Conservation (phyloP, 2,329 filamentous ascomycete genomes). For the Botrytis fabae region DNA sequence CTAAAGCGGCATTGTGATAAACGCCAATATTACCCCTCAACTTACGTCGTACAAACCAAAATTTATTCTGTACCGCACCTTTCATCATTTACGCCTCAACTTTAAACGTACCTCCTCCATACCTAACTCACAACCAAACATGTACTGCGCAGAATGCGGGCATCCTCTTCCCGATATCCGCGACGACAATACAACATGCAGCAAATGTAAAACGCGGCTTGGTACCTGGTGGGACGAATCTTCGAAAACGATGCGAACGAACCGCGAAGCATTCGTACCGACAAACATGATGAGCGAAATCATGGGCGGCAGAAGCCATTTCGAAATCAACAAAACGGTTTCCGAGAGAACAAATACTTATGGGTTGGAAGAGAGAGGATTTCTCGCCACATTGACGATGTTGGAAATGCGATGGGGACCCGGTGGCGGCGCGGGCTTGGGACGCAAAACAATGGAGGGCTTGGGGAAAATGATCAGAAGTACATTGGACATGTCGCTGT, state of each 20-base stretch:
- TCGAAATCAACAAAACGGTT: constrained; percentile 28
- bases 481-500: constrained; percentile 62
- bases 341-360: constrained; percentile 39
- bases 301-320: constrained; percentile 16
- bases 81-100: background rate
- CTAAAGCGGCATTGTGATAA: constrained; percentile 7
- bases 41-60: constrained; percentile 9
- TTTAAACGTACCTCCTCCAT: background rate
- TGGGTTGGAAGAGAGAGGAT: constrained; percentile 64
- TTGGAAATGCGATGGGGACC: constrained; percentile 57
- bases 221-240: constrained; percentile 40
- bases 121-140: constrained; percentile 19
- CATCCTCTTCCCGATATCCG: constrained; percentile 35
- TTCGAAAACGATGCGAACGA: constrained; percentile 37
- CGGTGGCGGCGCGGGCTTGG: constrained; percentile 57
- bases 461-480: constrained; percentile 59
- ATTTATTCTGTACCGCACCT: constrained; percentile 9
- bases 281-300: constrained; percentile 23
- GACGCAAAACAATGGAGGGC: constrained; percentile 54
- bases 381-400: constrained; percentile 56
- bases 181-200: constrained; percentile 36
- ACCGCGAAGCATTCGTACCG: constrained; percentile 35
- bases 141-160: constrained; percentile 39
- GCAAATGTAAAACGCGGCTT: constrained; percentile 39
- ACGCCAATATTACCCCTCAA: constrained; percentile 1